Conservation (phyloP, 2,329 filamentous ascomycete genomes). For the Neonectria magnoliae region DNA sequence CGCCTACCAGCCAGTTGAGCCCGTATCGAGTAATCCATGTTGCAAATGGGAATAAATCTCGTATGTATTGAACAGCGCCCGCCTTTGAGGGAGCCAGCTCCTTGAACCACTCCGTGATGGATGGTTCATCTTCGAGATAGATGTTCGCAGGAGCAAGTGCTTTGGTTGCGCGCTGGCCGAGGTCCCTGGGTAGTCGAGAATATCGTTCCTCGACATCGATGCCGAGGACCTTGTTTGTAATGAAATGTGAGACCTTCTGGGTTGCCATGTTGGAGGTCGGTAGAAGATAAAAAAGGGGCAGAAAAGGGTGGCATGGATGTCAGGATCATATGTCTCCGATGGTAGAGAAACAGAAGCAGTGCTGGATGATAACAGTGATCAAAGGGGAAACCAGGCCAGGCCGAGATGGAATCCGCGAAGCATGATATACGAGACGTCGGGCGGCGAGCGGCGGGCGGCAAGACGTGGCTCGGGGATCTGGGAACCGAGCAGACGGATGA, state of each 20-base stretch:
- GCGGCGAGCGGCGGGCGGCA: slow-evolving; percentile 23
- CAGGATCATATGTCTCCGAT: not conserved
- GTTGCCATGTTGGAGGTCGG: slow-evolving; percentile 24
- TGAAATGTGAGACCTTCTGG: slow-evolving; percentile 29
- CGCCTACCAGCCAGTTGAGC: slow-evolving; percentile 75
- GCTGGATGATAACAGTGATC: not conserved
- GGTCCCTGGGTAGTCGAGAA: slow-evolving; percentile 37
- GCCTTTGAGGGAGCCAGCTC: slow-evolving; percentile 61
- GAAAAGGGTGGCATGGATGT: not conserved
- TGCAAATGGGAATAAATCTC: slow-evolving; percentile 69
- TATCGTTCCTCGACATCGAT: slow-evolving; percentile 46
- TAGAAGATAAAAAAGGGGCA: not conserved
- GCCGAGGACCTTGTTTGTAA: slow-evolving; percentile 44
- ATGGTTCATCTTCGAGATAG: slow-evolving; percentile 73
- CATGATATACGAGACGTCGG: slow-evolving; percentile 28
- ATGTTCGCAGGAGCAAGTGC: slow-evolving; percentile 41
- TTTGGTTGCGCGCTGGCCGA: slow-evolving; percentile 40
- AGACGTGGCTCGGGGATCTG: slow-evolving; percentile 7
- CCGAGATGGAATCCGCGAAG: slow-evolving; percentile 5
- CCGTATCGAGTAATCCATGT: slow-evolving; percentile 79
- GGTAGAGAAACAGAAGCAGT: not conserved
- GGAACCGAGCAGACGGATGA: slow-evolving; percentile 21
- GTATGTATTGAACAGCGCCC: slow-evolving; percentile 62
- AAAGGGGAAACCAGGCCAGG: not conserved
- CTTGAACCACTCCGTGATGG: slow-evolving; percentile 68